These are phyloP conservation scores for Sclerotinia borealis DNA, from an alignment of 2,329 filamentous ascomycete genomes.

Conservation along the genomic window DNA sequence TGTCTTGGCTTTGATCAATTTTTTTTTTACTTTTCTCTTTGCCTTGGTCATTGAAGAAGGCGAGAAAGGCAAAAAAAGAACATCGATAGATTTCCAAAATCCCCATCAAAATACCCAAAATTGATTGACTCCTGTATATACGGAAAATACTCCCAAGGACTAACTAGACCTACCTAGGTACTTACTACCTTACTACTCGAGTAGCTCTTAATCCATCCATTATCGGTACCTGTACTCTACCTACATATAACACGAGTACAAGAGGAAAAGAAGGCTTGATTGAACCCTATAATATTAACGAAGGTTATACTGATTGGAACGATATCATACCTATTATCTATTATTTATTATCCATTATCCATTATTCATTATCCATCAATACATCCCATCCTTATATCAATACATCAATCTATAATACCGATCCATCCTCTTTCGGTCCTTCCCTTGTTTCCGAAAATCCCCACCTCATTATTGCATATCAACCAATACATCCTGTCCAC, in stretches of 20 bases:
- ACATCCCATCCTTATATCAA: neutral
- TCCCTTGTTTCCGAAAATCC: neutral
- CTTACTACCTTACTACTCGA: neutral
- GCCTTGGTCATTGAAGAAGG: neutral
- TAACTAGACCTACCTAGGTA: neutral
- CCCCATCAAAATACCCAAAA: too few species aligned
- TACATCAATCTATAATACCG: neutral
- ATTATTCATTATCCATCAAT: neutral
- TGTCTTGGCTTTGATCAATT: conserved; percentile 3
- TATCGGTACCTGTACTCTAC: too few species aligned
- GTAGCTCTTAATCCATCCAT: too few species aligned
- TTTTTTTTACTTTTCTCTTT: neutral
- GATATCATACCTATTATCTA: too few species aligned
- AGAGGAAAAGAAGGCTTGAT: neutral
- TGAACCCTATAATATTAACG: too few species aligned
- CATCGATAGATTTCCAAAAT: too few species aligned
- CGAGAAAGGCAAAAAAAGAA: neutral
- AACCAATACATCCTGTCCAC: neutral
- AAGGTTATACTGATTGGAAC: too few species aligned
- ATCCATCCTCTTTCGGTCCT: neutral
- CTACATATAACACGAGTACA: neutral
- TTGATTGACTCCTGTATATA: too few species aligned
- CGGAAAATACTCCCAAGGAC: too few species aligned
- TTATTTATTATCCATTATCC: neutral
- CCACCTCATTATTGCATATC: neutral